Percentiles rank a stretch among this genome's conserved stretches.
Conservation (phyloP, 495 filamentous ascomycete species). For the Neurospora sp. region DNA sequence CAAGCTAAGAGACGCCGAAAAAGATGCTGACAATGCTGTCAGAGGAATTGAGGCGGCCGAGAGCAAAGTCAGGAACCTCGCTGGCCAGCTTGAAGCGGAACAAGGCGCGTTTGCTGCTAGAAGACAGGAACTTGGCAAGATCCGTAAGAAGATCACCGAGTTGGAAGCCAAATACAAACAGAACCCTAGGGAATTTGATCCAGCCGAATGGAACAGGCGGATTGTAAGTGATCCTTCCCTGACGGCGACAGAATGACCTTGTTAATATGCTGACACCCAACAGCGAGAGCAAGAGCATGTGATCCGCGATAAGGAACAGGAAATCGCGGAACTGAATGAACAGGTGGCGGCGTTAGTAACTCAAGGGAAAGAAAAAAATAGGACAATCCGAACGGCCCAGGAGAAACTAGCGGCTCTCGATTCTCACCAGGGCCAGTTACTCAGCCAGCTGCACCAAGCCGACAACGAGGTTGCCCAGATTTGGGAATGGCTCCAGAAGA, state of each 20-base stretch:
- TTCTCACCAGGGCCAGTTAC: slow-evolving; percentile 67
- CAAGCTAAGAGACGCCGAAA: slow-evolving; percentile 41
- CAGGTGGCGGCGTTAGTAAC: slow-evolving; percentile 22
- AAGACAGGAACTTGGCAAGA: slow-evolving; percentile 38
- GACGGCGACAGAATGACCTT: neutral
- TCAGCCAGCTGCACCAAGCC: slow-evolving; percentile 44
- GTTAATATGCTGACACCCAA: slow-evolving; percentile 5
- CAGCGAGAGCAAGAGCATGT: slow-evolving; percentile 35
- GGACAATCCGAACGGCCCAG: slow-evolving; percentile 21
- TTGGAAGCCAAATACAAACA: slow-evolving; percentile 34
- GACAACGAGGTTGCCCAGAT: slow-evolving; percentile 54
- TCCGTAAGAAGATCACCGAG: slow-evolving; percentile 31
- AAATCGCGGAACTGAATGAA: slow-evolving; percentile 20
- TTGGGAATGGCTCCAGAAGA: slow-evolving; percentile 71
- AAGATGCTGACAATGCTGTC: slow-evolving; percentile 37
- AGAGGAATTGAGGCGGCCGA: slow-evolving; percentile 43
- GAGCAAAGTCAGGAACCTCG: slow-evolving; percentile 43
- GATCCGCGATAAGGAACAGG: slow-evolving; percentile 32
- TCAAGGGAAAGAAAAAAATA: slow-evolving; percentile 13
- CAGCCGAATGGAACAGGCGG: slow-evolving; percentile 40
- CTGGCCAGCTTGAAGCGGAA: slow-evolving; percentile 48
- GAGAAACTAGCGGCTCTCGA: slow-evolving; percentile 49
- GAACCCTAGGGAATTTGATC: slow-evolving; percentile 37
- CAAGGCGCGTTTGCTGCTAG: slow-evolving; percentile 36
- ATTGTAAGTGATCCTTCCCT: slow-evolving; percentile 33